These are phyloP conservation scores for Poa annua DNA, from an alignment of 176 grass and related monocot species.

Conservation along the genomic window DNA sequence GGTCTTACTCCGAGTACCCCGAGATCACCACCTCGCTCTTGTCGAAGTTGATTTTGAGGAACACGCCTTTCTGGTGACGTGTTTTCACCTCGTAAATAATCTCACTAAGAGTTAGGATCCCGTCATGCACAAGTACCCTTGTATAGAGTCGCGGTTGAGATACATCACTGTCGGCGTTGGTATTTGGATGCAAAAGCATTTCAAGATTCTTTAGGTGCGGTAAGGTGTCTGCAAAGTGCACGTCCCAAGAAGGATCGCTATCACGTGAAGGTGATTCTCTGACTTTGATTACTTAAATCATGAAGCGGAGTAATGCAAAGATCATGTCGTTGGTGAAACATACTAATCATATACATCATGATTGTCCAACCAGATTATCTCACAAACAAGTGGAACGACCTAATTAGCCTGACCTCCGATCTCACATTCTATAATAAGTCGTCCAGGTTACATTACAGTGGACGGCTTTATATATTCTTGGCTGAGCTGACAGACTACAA, in stretches of 20 bases:
- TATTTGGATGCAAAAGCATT: not conserved
- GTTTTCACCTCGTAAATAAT: too few relatives aligned
- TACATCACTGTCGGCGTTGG: not conserved
- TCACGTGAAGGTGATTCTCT: constrained; percentile 13
- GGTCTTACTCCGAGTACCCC: too few relatives aligned
- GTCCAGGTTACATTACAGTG: constrained; percentile 9
- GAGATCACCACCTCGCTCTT: too few relatives aligned
- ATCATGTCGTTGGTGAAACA: constrained; percentile 5
- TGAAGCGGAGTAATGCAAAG: not conserved
- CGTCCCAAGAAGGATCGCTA: constrained; percentile 36
- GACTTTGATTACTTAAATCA: constrained; percentile 21
- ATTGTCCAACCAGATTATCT: constrained; percentile 16
- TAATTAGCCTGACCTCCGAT: not conserved
- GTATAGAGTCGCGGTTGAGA: too few relatives aligned
- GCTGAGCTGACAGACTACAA: not conserved
- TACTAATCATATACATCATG: not conserved
- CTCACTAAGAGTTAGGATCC: too few relatives aligned
- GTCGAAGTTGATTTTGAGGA: too few relatives aligned
- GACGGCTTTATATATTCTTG: constrained; percentile 29
- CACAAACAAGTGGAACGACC: not conserved
- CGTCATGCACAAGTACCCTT: too few relatives aligned
- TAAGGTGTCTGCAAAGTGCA: not conserved
- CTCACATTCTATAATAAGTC: constrained; percentile 15
- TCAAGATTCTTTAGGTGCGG: constrained; percentile 25
- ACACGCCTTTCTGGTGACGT: too few relatives aligned